These are phyloP conservation scores for Helicostylum pulchrum DNA, from an alignment of 192 early-diverging fungal genomes.

Conservation along the genomic window DNA sequence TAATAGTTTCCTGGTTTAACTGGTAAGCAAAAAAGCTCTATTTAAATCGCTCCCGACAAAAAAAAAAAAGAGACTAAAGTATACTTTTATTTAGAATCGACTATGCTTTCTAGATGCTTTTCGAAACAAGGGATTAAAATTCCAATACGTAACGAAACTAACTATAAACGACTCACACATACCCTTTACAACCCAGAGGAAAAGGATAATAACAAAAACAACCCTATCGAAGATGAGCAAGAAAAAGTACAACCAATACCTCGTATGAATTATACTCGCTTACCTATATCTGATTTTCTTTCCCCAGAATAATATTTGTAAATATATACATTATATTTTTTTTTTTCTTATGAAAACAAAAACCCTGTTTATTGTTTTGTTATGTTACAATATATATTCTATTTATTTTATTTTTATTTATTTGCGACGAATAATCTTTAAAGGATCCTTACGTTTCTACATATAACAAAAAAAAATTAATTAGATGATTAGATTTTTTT, in stretches of 20 bases:
- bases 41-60: too few relatives aligned
- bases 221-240: too few relatives aligned
- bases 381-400: not conserved
- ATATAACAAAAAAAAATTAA: not conserved
- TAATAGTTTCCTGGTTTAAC: slow-evolving; percentile 71
- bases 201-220: too few relatives aligned
- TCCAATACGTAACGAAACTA: slow-evolving; percentile 9
- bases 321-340: not conserved
- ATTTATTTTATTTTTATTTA: not conserved
- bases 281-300: not conserved
- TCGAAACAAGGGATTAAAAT: slow-evolving; percentile 16
- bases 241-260: too few relatives aligned
- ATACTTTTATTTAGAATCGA: slow-evolving; percentile 9
- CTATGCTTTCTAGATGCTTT: slow-evolving; percentile 11
- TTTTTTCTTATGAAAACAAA: slow-evolving; percentile 3
- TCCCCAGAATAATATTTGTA: not conserved
- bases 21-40: slow-evolving; percentile 36
- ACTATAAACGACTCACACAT: not conserved
- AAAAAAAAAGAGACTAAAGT: too few relatives aligned
- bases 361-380: not conserved
- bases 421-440: slow-evolving; percentile 20
- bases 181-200: not conserved
- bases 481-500: not conserved
- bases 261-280: too few relatives aligned
- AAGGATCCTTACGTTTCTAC: slow-evolving; percentile 32